Conservation (phyloP, 257 asterid genomes). For the Thymus quinquecostatus region DNA sequence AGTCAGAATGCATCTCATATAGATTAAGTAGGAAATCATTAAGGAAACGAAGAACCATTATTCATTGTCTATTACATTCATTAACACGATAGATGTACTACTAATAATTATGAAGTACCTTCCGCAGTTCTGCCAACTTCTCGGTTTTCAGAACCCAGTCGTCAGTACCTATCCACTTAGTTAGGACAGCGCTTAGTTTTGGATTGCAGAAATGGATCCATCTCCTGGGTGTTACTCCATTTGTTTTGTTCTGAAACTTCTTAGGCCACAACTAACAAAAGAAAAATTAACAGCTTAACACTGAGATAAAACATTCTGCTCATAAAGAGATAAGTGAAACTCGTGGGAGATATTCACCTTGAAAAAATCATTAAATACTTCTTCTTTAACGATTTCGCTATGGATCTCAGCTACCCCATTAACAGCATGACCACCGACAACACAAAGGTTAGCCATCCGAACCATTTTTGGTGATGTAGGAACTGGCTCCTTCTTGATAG, state of each 20-base stretch:
- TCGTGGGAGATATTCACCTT: slow-evolving; percentile 47
- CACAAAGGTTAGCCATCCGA: slow-evolving; percentile 87
- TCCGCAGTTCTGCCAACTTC: slow-evolving; percentile 63
- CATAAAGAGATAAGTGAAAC: slow-evolving; percentile 7
- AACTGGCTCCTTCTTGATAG: slow-evolving; percentile 39
- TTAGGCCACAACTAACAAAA: slow-evolving; percentile 77
- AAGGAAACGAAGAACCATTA: slow-evolving; percentile 16
- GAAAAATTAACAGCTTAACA: slow-evolving; percentile 15
- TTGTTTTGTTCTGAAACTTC: slow-evolving; percentile 85
- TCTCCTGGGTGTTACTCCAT: slow-evolving; percentile 91
- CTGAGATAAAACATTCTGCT: slow-evolving; percentile 29
- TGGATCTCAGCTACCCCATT: slow-evolving; percentile 92
- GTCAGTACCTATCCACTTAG: slow-evolving; percentile 75
- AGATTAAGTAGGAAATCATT: slow-evolving; percentile 8
- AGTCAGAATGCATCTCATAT: slow-evolving; percentile 28
- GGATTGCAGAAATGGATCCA: slow-evolving; percentile 88
- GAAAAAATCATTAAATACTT: slow-evolving; percentile 77
- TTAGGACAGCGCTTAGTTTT: slow-evolving; percentile 61
- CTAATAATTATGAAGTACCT: slow-evolving; percentile 51
- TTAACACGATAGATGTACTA: slow-evolving; percentile 17
- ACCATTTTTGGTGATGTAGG: slow-evolving; percentile 64
- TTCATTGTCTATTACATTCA: slow-evolving; percentile 16
- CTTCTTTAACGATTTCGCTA: slow-evolving; percentile 78
- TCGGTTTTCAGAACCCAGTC: slow-evolving; percentile 80
- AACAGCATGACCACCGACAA: slow-evolving; percentile 87